phyloP scores from a whole-genome alignment of 1,139 yeast species.

The Candida gigantensis region DNA sequence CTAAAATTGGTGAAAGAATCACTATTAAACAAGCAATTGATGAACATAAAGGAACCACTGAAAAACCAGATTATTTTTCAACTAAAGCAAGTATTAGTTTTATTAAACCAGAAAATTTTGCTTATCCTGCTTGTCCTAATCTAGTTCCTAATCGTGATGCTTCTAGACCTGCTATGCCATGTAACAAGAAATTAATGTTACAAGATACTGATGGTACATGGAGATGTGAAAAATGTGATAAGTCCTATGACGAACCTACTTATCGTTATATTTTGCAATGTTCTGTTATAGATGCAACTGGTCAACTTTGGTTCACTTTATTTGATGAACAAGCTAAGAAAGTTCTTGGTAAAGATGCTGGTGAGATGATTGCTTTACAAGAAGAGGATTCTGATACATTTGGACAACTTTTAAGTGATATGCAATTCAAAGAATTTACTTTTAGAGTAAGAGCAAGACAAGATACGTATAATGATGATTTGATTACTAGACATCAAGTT shows the following conservation, averaged over 20 bases:
- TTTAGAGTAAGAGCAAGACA: slow-evolving; percentile 81
- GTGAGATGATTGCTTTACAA: slow-evolving; percentile 57
- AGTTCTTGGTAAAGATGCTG: slow-evolving; percentile 70
- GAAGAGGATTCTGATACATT: slow-evolving; percentile 46
- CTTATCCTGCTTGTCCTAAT: slow-evolving; percentile 87
- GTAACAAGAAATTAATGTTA: slow-evolving; percentile 82
- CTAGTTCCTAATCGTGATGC: slow-evolving; percentile 25
- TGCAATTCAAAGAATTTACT: slow-evolving; percentile 67
- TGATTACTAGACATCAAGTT: slow-evolving; percentile 75
- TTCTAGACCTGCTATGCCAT: slow-evolving; percentile 31
- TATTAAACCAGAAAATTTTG: slow-evolving; percentile 71
- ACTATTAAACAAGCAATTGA: slow-evolving; percentile 67
- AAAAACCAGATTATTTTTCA: slow-evolving; percentile 75
- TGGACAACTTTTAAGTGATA: slow-evolving; percentile 48
- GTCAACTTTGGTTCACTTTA: slow-evolving; percentile 82
- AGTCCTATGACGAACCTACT: slow-evolving; percentile 63
- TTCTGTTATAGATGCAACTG: slow-evolving; percentile 75
- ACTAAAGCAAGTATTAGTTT: slow-evolving; percentile 73
- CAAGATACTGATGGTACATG: slow-evolving; percentile 72
- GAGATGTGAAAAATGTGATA: slow-evolving; percentile 93
- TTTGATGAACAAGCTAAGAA: slow-evolving; percentile 82
- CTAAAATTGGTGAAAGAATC: slow-evolving; percentile 53
- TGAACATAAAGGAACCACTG: slow-evolving; percentile 70
- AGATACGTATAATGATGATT: slow-evolving; percentile 79
- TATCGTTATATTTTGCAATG: slow-evolving; percentile 77